Base-by-base conservation (phyloP, 2,329 filamentous ascomycete genomes). In the Fusarium humuli region DNA sequence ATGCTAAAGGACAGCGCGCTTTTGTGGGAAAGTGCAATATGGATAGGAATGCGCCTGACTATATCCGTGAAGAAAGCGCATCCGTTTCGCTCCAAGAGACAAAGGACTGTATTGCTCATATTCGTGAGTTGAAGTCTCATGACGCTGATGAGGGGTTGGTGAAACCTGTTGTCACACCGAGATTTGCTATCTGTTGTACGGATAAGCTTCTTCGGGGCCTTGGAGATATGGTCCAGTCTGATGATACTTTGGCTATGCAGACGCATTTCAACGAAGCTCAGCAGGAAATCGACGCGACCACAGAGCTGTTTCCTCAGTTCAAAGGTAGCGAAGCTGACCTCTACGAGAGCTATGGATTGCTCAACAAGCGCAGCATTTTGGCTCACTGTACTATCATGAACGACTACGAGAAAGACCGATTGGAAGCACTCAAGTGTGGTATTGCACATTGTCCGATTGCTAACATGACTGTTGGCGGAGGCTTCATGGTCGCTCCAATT, bases 261-360 rank as follows among this genome's bases (percentile, higher is more conserved):
- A 65, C 62, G 1, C 62, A 65, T 11, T 65, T 65, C 32, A 65
- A 65, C 7, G 62, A 65, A 60, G 62, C 62, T 4, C 62, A 65
- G 16, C 62, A 65, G 25, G 62, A 65, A 16, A 65, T 65, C 0
- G 61, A 65, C 7, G 47, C 47, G 3, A 65, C 62, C 7, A 60
- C 40, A 6, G 32, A 42, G 2, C 16, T 65, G 3, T 65, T 65
- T 6, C 62, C 62, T 2, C 52, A 53, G 9, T 65, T 65, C 18
- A 52, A 65, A 2, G 61, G 62, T 0, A 65, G 62, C 14, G 62
- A 65, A 23, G 62, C 62, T 12, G 61, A 65, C 14, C 13, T 65
- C 0, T 65, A 65, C 14, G 53, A 65, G 11, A 59, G 29, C 6
- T 65, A 60, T 3, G 61, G 62, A 0, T 46, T 65, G 1, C 62